A percentile compares a stretch with the other conserved stretches of the same genome.
These are phyloP conservation scores for Leucocoprinus birnbaumii DNA, from an alignment of 768 basidiomycete genomes.

Conservation along the genomic window DNA sequence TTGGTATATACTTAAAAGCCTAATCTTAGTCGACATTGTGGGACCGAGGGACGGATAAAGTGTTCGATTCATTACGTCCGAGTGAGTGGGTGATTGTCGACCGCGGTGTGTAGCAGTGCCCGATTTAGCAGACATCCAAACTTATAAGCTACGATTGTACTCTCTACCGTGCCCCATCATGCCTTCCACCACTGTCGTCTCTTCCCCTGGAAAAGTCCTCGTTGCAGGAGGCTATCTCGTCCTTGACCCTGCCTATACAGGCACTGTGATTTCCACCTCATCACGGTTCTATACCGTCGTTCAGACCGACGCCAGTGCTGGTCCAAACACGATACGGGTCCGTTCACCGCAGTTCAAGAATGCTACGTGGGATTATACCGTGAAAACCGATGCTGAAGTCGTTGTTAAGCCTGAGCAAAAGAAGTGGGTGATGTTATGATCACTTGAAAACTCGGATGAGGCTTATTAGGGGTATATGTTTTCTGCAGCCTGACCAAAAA, in stretches of 20 bases:
- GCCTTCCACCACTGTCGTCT: slow-evolving; percentile 65
- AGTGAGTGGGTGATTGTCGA: slow-evolving; percentile 1
- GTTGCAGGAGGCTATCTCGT: slow-evolving; percentile 97
- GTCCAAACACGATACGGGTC: slow-evolving; percentile 56
- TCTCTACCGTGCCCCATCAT: slow-evolving; percentile 25
- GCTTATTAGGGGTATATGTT: slow-evolving; percentile 13
- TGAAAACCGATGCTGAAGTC: slow-evolving; percentile 36
- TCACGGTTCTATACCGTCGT: slow-evolving; percentile 91
- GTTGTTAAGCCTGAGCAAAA: slow-evolving; percentile 28
- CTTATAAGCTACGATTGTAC: slow-evolving; percentile 14
- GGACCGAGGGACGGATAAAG: slow-evolving; percentile 5
- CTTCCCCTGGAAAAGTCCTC: slow-evolving; percentile 93
- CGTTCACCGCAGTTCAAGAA: slow-evolving; percentile 89
- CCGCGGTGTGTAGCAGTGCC: slow-evolving; percentile 7
- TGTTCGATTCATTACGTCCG: neutral
- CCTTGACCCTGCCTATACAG: slow-evolving; percentile 82
- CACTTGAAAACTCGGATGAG: slow-evolving; percentile 5
- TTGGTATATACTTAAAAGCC: slow-evolving; percentile 11
- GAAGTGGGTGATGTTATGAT: slow-evolving; percentile 33
- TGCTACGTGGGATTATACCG: slow-evolving; percentile 73
- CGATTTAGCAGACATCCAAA: slow-evolving; percentile 4
- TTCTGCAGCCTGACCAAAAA: slow-evolving; percentile 55
- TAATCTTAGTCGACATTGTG: slow-evolving; percentile 9
- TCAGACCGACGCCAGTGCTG: slow-evolving; percentile 28
- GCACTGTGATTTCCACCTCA: slow-evolving; percentile 87